Evolutionary conservation across 1,284 basidiomycete species (phyloP).

Genomic region (Cutaneotrichosporon daszewskae): DNA sequence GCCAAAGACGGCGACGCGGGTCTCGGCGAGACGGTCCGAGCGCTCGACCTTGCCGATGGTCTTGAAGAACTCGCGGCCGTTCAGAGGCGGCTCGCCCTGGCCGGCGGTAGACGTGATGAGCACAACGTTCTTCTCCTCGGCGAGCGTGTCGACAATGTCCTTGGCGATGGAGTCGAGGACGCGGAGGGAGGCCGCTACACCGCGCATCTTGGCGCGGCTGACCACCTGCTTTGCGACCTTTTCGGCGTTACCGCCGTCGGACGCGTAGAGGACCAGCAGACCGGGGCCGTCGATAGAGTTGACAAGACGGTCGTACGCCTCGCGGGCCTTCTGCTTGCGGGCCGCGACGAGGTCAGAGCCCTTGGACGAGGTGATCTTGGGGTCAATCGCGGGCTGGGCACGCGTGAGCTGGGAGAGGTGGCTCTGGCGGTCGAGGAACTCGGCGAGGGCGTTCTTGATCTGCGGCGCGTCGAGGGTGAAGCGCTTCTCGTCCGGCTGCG

Average conservation of each 20-base stretch:
- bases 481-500: slow-evolving; percentile 70
- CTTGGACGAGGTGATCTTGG: slow-evolving; percentile 76
- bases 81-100: slow-evolving; percentile 96
- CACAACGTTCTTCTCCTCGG: slow-evolving; percentile 62
- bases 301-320: slow-evolving; percentile 80
- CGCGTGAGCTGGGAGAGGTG: slow-evolving; percentile 88
- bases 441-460: slow-evolving; percentile 88
- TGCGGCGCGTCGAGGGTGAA: slow-evolving; percentile 90
- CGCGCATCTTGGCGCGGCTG: slow-evolving; percentile 75
- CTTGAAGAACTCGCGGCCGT: slow-evolving; percentile 87
- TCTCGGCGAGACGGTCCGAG: slow-evolving; percentile 49
- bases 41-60: slow-evolving; percentile 63
- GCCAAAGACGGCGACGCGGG: slow-evolving; percentile 80
- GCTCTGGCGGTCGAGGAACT: slow-evolving; percentile 94
- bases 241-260: slow-evolving; percentile 90
- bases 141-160: slow-evolving; percentile 57
- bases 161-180: slow-evolving; percentile 65
- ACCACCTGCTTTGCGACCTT: slow-evolving; percentile 89
- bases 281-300: slow-evolving; percentile 84
- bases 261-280: slow-evolving; percentile 81
- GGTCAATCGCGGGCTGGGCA: slow-evolving; percentile 68
- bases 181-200: slow-evolving; percentile 68
- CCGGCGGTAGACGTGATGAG: slow-evolving; percentile 96
- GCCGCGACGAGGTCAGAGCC: slow-evolving; percentile 80
- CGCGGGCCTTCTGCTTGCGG: slow-evolving; percentile 74